phyloP scores from a whole-genome alignment of 352 stramenopile species.

The Phytophthora pisi region DNA sequence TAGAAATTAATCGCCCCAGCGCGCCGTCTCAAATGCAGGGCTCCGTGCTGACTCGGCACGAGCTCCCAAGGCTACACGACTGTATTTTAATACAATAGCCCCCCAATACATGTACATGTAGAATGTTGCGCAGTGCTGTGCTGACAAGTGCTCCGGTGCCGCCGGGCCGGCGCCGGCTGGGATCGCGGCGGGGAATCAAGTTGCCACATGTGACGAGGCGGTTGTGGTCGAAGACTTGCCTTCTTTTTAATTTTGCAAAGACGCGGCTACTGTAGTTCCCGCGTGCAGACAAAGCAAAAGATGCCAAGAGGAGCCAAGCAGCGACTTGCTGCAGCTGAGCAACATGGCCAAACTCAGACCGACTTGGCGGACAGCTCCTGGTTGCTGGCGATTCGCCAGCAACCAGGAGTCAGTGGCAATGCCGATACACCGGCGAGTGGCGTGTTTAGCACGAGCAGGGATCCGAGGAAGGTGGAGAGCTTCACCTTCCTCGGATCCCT shows the following conservation, averaged over 20 bases:
- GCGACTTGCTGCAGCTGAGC: no score
- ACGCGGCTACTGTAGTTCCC: not conserved
- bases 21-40: not conserved
- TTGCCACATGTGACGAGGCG: slow-evolving; percentile 18
- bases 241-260: slow-evolving; percentile 25
- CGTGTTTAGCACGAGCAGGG: slow-evolving; percentile 1
- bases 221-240: slow-evolving; percentile 1
- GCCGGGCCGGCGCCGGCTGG: not conserved
- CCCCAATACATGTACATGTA: no score
- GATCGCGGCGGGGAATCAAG: slow-evolving; percentile 9
- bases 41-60: no score
- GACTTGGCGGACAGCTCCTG: no score
- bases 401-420: no score
- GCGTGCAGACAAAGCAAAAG: slow-evolving; percentile 16
- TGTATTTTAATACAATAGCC: no score
- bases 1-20: not conserved
- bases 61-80: no score
- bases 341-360: no score
- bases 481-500: not conserved
- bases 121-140: no score
- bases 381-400: no score
- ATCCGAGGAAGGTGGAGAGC: slow-evolving; percentile 1
- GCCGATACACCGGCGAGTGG: no score
- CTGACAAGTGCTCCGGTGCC: no score
- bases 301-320: not conserved